Conservation (phyloP, 2,329 filamentous ascomycete species). For the Aspergillus fischeri region DNA sequence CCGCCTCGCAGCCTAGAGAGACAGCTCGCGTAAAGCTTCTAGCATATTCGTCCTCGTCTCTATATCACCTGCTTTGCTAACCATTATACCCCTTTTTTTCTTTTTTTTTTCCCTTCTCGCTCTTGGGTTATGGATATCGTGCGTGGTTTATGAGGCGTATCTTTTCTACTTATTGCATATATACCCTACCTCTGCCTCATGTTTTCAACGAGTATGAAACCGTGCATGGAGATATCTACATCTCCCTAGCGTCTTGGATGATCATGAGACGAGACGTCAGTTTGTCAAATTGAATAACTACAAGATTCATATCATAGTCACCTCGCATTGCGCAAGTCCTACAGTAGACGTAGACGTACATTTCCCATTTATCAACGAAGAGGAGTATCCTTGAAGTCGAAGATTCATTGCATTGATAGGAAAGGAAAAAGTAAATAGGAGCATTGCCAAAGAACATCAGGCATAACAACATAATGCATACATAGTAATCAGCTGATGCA, state of each 20-base stretch:
- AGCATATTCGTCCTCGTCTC: neutral
- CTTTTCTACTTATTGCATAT: neutral
- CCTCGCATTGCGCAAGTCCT: neutral
- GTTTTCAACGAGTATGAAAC: neutral
- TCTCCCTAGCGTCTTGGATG: neutral
- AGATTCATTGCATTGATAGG: neutral
- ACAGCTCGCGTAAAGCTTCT: slow-evolving; percentile 32
- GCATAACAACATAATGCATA: neutral
- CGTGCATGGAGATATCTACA: neutral
- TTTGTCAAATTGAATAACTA: neutral
- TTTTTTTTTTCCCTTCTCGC: neutral
- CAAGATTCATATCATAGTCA: neutral
- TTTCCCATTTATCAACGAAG: neutral
- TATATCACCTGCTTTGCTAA: neutral
- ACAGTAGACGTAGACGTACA: neutral
- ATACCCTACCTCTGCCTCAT: neutral
- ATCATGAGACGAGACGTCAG: neutral
- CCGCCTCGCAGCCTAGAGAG: slow-evolving; percentile 35
- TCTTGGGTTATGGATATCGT: neutral
- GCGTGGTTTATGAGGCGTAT: neutral
- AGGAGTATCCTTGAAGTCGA: neutral
- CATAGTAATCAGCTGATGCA: neutral
- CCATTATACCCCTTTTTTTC: neutral
- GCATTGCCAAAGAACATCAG: neutral
- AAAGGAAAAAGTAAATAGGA: too few relatives aligned